Base-by-base conservation (phyloP, 257 asterid genomes). In the Gynochthodes officinalis region DNA sequence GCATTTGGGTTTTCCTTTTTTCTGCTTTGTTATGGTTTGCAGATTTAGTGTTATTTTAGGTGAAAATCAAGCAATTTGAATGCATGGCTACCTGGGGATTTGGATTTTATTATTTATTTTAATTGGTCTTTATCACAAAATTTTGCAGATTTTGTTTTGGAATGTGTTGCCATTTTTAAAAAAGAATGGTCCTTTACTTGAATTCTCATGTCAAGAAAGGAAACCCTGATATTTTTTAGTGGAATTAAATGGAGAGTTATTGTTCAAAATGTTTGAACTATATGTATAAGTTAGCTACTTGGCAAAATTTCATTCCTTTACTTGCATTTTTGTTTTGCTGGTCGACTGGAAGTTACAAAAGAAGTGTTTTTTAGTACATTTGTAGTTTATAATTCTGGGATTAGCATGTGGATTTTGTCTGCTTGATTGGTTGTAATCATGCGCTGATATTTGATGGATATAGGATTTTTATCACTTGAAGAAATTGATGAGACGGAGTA, bases 401-500 rank as follows among this genome's bases (percentile, higher is more conserved):
- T 40, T 52, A 0, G n/a, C 21, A 25, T 27, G 63, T 16, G 63
- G 18, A 13, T 58, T 28, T 62, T 37, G 30, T 62, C 21, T 6
- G 11, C 12, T 46, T 61, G 4, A 61, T 50, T 1, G 12, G 10
- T 5, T 8, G 54, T 35, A 65, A 30, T 50, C 23, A 16, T 57
- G 30, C 2, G 11, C 30, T 27, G 7, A 4, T 61, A 33, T 37
- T 77, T 61, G 23, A 18, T 23, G 64, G 37, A 39, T 82, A 90
- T 81, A 91, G 99, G 99, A 35, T 88, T 94, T 85, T 82, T 94
- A 55, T 76, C 87, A 2, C 98, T 94, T 61, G 98, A 94, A 79
- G 99, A 94, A 89, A 87, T 94, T 32, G 96, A 91, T 74, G 99
- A 89, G 77, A 74, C 87, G 15, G 89, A 84, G 14, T 94, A 80